A percentile compares a stretch with the other conserved stretches of the same genome.
Evolutionary conservation across 768 basidiomycete genomes (phyloP).

Genomic region (Ephemerocybe angulata): DNA sequence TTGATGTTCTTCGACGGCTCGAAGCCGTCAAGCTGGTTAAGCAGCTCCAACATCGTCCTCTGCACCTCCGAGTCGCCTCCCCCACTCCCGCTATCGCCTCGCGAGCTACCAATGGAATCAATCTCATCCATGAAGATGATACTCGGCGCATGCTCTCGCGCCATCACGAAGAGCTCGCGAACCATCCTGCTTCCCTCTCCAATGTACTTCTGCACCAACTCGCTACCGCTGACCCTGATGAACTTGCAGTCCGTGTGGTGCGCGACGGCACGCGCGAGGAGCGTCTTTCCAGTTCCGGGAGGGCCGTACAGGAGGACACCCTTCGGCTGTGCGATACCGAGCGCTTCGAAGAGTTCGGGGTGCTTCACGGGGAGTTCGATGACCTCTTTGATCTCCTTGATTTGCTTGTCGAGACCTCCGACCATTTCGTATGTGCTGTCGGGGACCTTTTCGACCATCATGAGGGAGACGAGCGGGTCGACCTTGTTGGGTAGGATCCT

Average conservation of each 20-base stretch:
- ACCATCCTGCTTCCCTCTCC: constrained; percentile 97
- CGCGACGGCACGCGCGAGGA: constrained; percentile 92
- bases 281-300: constrained; percentile 94
- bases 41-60: constrained; percentile 83
- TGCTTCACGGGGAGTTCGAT: constrained; percentile 98
- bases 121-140: constrained; percentile 99
- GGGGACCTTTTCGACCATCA: constrained; percentile 99
- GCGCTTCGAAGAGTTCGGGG: constrained; percentile 92
- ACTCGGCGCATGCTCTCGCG: constrained; percentile 92
- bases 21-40: constrained; percentile 89
- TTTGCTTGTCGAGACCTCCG: constrained; percentile 96
- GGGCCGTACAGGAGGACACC: constrained; percentile 95
- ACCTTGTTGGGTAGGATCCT: constrained; percentile 97
- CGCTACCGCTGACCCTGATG: constrained; percentile 91
- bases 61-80: constrained; percentile 89
- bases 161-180: constrained; percentile 97
- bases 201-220: constrained; percentile 97
- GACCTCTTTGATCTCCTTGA: constrained; percentile 96
- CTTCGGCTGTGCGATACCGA: constrained; percentile 96
- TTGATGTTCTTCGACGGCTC: constrained; percentile 99
- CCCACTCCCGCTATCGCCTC: constrained; percentile 89
- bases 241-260: constrained; percentile 98
- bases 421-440: constrained; percentile 99
- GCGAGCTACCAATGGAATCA: constrained; percentile 91
- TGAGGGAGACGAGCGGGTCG: constrained; percentile 95